Evolutionary conservation across 805 yeast genomes (phyloP).

Genomic region (Cyberlindnera sargentensis): DNA sequence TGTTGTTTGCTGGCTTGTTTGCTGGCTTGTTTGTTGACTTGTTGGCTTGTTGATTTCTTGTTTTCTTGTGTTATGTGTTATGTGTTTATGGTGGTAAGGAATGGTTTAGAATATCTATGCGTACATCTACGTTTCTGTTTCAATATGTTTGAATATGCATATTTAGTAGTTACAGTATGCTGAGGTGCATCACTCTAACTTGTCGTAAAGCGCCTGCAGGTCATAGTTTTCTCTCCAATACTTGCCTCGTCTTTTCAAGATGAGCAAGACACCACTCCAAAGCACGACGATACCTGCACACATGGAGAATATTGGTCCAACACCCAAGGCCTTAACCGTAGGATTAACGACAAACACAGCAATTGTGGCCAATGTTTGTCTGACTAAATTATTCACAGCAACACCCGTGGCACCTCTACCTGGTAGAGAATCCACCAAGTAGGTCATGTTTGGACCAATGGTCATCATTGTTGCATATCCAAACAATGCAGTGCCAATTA

Average conservation of each 20-base stretch:
- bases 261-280: slow-evolving; percentile 33
- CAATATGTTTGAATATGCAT: too few species aligned
- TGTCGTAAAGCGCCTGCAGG: slow-evolving; percentile 48
- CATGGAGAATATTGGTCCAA: slow-evolving; percentile 65
- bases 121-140: too few species aligned
- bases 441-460: slow-evolving; percentile 75
- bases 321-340: slow-evolving; percentile 54
- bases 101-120: too few species aligned
- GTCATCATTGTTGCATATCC: slow-evolving; percentile 83
- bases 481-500: slow-evolving; percentile 73
- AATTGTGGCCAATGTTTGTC: slow-evolving; percentile 68
- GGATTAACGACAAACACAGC: slow-evolving; percentile 77
- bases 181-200: slow-evolving; percentile 18
- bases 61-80: too few species aligned
- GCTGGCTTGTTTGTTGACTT: neutral
- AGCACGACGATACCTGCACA: slow-evolving; percentile 50
- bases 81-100: too few species aligned
- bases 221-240: slow-evolving; percentile 59
- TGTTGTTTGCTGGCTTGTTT: neutral
- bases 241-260: slow-evolving; percentile 51
- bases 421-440: slow-evolving; percentile 76
- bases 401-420: slow-evolving; percentile 88
- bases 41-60: too few species aligned
- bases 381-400: slow-evolving; percentile 68
- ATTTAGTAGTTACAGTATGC: neutral